phyloP scores from a whole-genome alignment of 345 rosid genomes.

The Boechera stricta region DNA sequence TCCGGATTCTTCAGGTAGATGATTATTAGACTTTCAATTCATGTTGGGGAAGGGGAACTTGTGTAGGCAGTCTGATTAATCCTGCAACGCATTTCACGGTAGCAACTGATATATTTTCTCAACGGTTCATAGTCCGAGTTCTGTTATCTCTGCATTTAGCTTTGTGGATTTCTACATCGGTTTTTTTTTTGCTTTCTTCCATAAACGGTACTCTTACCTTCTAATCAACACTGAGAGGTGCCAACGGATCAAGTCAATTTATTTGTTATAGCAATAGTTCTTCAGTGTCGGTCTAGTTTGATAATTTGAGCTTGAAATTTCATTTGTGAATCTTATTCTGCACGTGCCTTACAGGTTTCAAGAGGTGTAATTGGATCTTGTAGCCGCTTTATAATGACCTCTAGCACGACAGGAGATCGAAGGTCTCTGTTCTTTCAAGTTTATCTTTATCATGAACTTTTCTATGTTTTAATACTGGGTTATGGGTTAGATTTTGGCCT shows the following conservation, averaged over 20 bases:
- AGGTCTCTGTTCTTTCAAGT: conserved; percentile 27
- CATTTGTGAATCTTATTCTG: conserved; percentile 8
- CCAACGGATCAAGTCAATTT: background rate
- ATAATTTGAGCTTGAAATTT: conserved; percentile 20
- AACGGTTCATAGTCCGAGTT: background rate
- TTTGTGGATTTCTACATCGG: no score
- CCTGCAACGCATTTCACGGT: background rate
- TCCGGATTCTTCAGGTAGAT: conserved; percentile 6
- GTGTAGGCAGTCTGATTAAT: conserved; percentile 9
- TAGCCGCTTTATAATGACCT: conserved; percentile 43
- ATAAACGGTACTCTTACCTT: no score
- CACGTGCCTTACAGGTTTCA: conserved; percentile 23
- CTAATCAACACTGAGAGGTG: background rate
- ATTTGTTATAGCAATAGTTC: background rate
- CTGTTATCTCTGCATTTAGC: background rate
- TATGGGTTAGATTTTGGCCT: background rate
- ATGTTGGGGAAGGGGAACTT: conserved; percentile 11
- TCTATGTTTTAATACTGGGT: background rate
- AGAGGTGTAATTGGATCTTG: conserved; percentile 24
- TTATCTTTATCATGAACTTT: background rate
- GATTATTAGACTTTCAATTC: background rate
- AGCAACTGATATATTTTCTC: background rate
- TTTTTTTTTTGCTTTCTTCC: no score
- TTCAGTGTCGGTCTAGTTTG: conserved; percentile 1
- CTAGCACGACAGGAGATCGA: conserved; percentile 46